Base-by-base conservation (phyloP, 495 filamentous ascomycete species). In the Penicillium silybi region DNA sequence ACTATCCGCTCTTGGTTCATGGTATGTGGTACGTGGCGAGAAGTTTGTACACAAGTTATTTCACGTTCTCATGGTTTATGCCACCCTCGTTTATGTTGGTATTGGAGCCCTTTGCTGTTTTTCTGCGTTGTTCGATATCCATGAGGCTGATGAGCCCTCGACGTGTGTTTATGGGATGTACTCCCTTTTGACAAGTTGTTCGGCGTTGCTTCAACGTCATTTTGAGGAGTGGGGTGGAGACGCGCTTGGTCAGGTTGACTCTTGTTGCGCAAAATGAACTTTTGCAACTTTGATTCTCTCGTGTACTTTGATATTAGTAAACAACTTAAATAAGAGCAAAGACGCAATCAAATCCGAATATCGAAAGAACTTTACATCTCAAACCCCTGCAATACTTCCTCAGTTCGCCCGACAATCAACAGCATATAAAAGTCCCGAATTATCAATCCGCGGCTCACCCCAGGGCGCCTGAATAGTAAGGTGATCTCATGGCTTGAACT, bases 61-160 rank as follows among this genome's bases (percentile, higher is more conserved):
- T 53, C 27, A 58, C 29, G 44, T 49, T 50, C 9, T 32, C 46
- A 57, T 48, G 57, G 35, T 44, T 46, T 41, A 39, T 48, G 50
- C 37, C 17, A 56, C 42, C 47, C 50, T 53, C 41, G 26, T 45
- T 52, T 27, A 37, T 39, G 45, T 26, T 41, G 8, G 34, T 6
- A 2, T 37, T 35, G 44, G 48, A 29, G 45, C 29, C 22, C 26
- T 26, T 16, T 46, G 20, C 37, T 23, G 47, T 18, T 54, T 46
- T 32, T 13, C n/a, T 44, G 46, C 27, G 46, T 41, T 55, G 46
- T 41, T 55, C 48, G 56, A 59, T 59, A 59, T 59, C 56, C 56
- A 47, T 46, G 42, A 40, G 35, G 50, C 26, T 46, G 52, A 39
- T 32, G 22, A 19, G 16, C 38, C n/a, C 27, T 18, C 25, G 18